Percentiles rank a stretch among this genome's conserved stretches.
phyloP scores from a whole-genome alignment of 2,329 filamentous ascomycete species.

The Sphaerulina vaccinii region DNA sequence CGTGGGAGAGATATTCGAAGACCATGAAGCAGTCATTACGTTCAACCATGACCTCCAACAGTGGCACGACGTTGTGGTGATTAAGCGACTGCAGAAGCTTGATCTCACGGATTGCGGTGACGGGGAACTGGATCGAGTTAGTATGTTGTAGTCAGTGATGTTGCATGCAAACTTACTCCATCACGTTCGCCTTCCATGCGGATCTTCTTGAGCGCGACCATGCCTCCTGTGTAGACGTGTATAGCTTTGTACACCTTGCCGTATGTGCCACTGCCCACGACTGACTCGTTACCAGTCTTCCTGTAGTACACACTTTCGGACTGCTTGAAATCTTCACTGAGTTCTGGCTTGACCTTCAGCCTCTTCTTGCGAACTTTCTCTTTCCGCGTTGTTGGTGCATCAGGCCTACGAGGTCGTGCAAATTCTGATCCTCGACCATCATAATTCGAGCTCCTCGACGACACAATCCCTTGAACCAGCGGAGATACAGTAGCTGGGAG shows the following conservation, averaged over 20 bases:
- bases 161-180: slow-evolving; percentile 51
- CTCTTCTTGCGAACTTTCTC: slow-evolving; percentile 66
- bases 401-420: slow-evolving; percentile 18
- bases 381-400: slow-evolving; percentile 38
- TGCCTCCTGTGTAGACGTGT: slow-evolving; percentile 82
- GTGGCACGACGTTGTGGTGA: slow-evolving; percentile 76
- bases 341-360: slow-evolving; percentile 66
- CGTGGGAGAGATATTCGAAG: slow-evolving; percentile 95
- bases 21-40: slow-evolving; percentile 99
- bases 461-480: slow-evolving; percentile 29
- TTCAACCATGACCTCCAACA: slow-evolving; percentile 96
- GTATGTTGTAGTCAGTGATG: slow-evolving; percentile 9
- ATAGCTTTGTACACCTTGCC: slow-evolving; percentile 94
- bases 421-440: slow-evolving; percentile 31
- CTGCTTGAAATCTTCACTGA: slow-evolving; percentile 68
- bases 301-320: slow-evolving; percentile 92
- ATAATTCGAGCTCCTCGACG: slow-evolving; percentile 36
- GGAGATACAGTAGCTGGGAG: slow-evolving; percentile 31
- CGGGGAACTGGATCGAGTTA: slow-evolving; percentile 61
- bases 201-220: slow-evolving; percentile 85
- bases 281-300: slow-evolving; percentile 96
- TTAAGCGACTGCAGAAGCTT: slow-evolving; percentile 84
- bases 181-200: slow-evolving; percentile 91
- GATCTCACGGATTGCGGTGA: slow-evolving; percentile 87
- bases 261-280: slow-evolving; percentile 92